Evolutionary conservation across 257 asterid genomes (phyloP).

Genomic region (Solanum lycopersicoides): DNA sequence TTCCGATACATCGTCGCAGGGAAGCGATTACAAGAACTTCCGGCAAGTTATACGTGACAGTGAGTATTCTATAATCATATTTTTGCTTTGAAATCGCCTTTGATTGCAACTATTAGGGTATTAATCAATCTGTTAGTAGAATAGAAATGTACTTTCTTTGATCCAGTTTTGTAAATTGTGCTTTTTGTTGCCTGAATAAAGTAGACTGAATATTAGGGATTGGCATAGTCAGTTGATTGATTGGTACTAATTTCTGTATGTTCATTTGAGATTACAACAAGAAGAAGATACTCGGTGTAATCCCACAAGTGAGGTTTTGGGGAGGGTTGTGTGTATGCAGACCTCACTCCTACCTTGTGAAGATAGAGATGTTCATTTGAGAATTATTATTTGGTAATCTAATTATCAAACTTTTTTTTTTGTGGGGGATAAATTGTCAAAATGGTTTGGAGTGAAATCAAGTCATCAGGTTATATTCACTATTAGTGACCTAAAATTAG

Average conservation of each 20-base stretch:
- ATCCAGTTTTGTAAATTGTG: not conserved
- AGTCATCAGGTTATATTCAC: not conserved
- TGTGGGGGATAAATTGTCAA: not conserved
- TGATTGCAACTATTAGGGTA: not conserved
- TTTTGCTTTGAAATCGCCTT: not conserved
- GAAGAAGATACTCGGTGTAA: not conserved
- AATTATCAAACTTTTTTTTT: not conserved
- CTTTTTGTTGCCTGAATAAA: not conserved
- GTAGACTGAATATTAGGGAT: not conserved
- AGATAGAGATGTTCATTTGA: not conserved
- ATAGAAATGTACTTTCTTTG: not conserved
- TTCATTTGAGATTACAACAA: not conserved
- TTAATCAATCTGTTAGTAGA: not conserved
- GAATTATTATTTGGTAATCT: not conserved
- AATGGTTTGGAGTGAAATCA: not conserved
- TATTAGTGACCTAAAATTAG: not conserved
- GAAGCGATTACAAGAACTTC: conserved; percentile 43
- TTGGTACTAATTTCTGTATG: not conserved
- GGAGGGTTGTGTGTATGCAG: not conserved
- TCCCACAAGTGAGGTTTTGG: not conserved
- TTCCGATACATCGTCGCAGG: conserved; percentile 58
- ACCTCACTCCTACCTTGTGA: not conserved
- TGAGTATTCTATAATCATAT: conserved; percentile 6
- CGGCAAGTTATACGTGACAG: conserved; percentile 58
- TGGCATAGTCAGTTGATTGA: not conserved